phyloP scores from a whole-genome alignment of 2,329 filamentous ascomycete species.

The Alternaria arbusti region DNA sequence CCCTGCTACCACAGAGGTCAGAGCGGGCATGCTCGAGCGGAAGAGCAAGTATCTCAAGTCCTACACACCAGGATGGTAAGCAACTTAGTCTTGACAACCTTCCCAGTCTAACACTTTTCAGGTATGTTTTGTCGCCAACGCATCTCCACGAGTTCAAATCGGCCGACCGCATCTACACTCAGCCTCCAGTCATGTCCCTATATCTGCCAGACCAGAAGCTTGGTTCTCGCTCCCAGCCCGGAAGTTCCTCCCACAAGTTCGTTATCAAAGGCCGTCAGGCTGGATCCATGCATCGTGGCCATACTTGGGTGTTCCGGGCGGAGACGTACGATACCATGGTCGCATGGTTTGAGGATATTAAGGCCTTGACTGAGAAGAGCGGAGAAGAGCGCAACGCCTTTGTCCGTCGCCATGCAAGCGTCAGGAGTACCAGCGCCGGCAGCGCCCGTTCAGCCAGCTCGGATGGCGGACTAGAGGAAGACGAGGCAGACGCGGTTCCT shows the following conservation, averaged over 20 bases:
- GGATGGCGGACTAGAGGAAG: constrained; percentile 49
- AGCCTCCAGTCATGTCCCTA: constrained; percentile 93
- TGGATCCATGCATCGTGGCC: constrained; percentile 84
- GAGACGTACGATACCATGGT: constrained; percentile 90
- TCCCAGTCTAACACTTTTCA: constrained; percentile 45
- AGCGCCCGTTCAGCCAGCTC: constrained; percentile 60
- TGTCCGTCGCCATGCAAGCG: constrained; percentile 79
- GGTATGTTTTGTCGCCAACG: constrained; percentile 95
- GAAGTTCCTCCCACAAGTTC: constrained; percentile 93
- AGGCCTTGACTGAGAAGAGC: constrained; percentile 83
- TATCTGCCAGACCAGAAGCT: constrained; percentile 95
- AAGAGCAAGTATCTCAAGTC: constrained; percentile 99
- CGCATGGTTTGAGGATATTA: constrained; percentile 95
- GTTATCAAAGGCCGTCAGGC: constrained; percentile 96
- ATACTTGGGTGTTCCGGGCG: constrained; percentile 72
- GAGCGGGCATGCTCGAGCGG: constrained; percentile 88
- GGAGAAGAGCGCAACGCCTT: constrained; percentile 88
- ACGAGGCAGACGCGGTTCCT: constrained; percentile 69
- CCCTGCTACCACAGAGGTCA: constrained; percentile 80
- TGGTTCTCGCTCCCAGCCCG: constrained; percentile 83
- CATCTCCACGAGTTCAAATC: constrained; percentile 99
- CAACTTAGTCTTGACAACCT: constrained; percentile 10
- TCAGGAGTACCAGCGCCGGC: constrained; percentile 74
- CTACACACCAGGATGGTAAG: constrained; percentile 92
- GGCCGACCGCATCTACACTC: constrained; percentile 82